Base-by-base conservation (phyloP, 2,329 filamentous ascomycete genomes). In the Colletotrichum sidae region DNA sequence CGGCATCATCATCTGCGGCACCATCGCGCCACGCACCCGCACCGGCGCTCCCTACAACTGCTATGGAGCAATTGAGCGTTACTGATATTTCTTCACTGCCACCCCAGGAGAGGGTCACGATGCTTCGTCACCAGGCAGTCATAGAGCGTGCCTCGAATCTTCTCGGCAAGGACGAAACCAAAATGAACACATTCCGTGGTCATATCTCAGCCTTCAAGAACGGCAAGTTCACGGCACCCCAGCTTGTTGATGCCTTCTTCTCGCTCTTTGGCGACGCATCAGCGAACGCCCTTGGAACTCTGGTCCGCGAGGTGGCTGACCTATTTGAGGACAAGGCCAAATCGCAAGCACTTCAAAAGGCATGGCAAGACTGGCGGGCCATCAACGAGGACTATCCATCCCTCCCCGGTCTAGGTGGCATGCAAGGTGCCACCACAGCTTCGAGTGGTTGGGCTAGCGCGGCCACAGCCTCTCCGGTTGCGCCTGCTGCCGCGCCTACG, bases 311-410 rank as follows among this genome's bases (percentile, higher is more conserved):
- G 75, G 86, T 97, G 3, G 92, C 95, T 6, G 95, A 98, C 56
- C 88, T 99, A 10, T 98, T 96, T 71, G 95, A 99, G 71, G 91
- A 96, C 70, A 85, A 90, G 54, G 75, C 77, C 15, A 97, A 97
- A 75, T 88, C 88, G 1, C 89, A 91, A 56, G 84, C 82, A 1
- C 81, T 99, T 3, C 86, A 94, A 34, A 91, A 91, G 72, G 93
- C 94, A 1, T 97, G 95, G 94, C 93, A 93, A 71, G 92, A 97
- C 78, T 97, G 95, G 93, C 92, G 93, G 51, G 94, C 94, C 42
- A 96, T 97, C 79, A 96, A 97, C 70, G 94, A 97, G 77, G 94
- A 97, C 75, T 98, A 97, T 71, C 95, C 95, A 0, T 93, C 92
- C 2, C 82, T 98, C 1, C 94, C 95, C 1, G 91, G 91, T 0